These are phyloP conservation scores for Dichotomopilus funicola DNA, from an alignment of 2,329 filamentous ascomycete species.

Conservation along the genomic window DNA sequence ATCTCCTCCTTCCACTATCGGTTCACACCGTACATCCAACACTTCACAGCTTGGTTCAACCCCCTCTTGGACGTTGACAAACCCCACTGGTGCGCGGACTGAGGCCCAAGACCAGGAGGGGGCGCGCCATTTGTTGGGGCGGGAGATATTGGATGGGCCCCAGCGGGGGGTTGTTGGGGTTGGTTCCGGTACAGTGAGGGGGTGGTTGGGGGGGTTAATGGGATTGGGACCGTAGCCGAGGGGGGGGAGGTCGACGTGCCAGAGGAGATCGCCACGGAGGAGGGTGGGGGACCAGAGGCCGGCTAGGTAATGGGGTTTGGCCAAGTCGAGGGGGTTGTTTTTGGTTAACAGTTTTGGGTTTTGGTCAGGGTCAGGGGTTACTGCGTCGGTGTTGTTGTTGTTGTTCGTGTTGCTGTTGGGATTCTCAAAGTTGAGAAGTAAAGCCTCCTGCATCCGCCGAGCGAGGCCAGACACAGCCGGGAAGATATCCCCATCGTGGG, in stretches of 20 bases:
- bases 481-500: constrained; percentile 13
- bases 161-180: neutral
- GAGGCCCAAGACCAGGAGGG: constrained; percentile 19
- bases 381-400: no score
- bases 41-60: constrained; percentile 8
- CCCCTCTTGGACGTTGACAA: neutral
- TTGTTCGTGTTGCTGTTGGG: no score
- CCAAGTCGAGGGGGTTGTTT: no score
- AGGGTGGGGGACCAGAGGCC: no score
- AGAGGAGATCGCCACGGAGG: no score
- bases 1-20: constrained; percentile 5
- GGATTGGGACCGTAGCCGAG: no score
- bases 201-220: no score
- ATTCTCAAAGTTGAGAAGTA: neutral
- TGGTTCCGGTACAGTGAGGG: no score
- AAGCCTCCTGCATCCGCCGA: neutral
- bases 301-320: no score
- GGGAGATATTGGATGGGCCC: neutral
- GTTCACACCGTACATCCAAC: constrained; percentile 1
- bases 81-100: constrained; percentile 11
- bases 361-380: no score
- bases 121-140: constrained; percentile 14
- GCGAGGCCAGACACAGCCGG: constrained; percentile 15
- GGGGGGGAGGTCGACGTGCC: no score
- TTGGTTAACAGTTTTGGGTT: no score